Evolutionary conservation across 441 rosid genomes (phyloP).

Genomic region (Adansonia madagascariensis): DNA sequence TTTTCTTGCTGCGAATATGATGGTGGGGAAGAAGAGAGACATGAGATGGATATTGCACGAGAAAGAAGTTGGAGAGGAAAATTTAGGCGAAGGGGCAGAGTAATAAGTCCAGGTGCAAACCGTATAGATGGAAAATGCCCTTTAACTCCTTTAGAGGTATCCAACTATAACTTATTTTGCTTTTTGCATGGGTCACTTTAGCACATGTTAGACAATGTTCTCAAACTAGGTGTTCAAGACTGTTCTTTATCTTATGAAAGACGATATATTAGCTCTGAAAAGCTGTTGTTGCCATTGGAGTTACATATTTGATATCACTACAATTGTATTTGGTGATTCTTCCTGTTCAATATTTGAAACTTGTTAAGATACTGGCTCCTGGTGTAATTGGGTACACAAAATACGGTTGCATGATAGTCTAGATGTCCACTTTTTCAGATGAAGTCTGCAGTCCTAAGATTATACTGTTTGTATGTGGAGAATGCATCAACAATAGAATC

Average conservation of each 20-base stretch:
- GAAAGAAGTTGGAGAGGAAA: conserved; percentile 98
- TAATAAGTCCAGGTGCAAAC: conserved; percentile 86
- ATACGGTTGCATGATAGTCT: background rate
- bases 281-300: background rate
- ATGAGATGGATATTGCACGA: conserved; percentile 86
- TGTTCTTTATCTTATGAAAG: background rate
- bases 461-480: background rate
- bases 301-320: background rate
- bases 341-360: background rate
- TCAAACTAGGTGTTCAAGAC: background rate
- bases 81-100: conserved; percentile 84
- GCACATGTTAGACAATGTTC: background rate
- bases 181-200: background rate
- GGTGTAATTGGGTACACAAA: background rate
- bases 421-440: background rate
- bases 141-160: conserved; percentile 89
- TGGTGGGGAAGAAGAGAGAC: conserved; percentile 89
- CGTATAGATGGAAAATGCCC: conserved; percentile 94
- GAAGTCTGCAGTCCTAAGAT: background rate
- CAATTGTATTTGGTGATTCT: background rate
- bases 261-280: background rate
- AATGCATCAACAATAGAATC: background rate
- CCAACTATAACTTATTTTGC: conserved; percentile 7
- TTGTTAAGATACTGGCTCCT: conserved; percentile 4
- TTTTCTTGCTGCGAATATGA: conserved; percentile 97